phyloP scores from a whole-genome alignment of 306 rosid genomes.

The Prunus padus region DNA sequence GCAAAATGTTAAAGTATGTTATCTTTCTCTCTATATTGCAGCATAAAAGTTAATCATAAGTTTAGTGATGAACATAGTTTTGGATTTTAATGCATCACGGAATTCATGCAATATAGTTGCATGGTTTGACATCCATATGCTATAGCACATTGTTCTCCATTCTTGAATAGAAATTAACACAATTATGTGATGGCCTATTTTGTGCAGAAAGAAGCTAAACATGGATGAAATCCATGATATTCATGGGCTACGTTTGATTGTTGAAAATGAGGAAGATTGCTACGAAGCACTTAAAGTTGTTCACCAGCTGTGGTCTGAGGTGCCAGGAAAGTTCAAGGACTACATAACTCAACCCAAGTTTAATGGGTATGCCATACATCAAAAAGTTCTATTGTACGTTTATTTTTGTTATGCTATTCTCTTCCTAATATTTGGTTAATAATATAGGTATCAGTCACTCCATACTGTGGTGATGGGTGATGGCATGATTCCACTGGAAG shows the following conservation, averaged over 20 bases:
- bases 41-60: background rate
- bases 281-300: slow-evolving; percentile 70
- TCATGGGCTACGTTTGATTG: slow-evolving; percentile 87
- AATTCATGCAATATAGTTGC: background rate
- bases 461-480: slow-evolving; percentile 92
- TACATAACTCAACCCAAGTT: slow-evolving; percentile 74
- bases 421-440: slow-evolving; percentile 29
- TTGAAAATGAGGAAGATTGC: slow-evolving; percentile 88
- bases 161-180: slow-evolving; percentile 7
- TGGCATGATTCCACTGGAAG: slow-evolving; percentile 75
- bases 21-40: slow-evolving; percentile 17
- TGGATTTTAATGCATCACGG: background rate
- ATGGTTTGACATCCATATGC: background rate
- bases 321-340: slow-evolving; percentile 88
- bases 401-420: background rate
- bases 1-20: slow-evolving; percentile 86
- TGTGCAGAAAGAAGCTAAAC: slow-evolving; percentile 74
- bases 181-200: slow-evolving; percentile 12
- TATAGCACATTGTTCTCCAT: slow-evolving; percentile 13
- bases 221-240: slow-evolving; percentile 92
- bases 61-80: background rate
- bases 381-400: background rate
- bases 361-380: slow-evolving; percentile 66
- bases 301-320: slow-evolving; percentile 76
- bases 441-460: slow-evolving; percentile 73